Evolutionary conservation across 1,284 basidiomycete species (phyloP).

Genomic region (Papiliotrema terrestris): DNA sequence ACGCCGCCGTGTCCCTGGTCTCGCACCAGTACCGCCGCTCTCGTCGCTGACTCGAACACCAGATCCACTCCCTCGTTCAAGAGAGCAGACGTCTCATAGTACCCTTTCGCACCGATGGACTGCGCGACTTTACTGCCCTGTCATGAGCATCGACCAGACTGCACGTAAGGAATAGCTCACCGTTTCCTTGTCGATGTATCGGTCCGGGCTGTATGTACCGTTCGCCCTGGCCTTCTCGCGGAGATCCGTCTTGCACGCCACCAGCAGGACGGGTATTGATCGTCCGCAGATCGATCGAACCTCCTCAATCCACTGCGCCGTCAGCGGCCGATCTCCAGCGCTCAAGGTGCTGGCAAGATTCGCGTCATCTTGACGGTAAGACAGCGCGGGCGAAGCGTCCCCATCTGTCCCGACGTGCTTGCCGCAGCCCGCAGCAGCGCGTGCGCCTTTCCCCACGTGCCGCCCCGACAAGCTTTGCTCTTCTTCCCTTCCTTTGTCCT

Average conservation of each 20-base stretch:
- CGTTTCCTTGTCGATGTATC: slow-evolving; percentile 47
- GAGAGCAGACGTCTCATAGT: slow-evolving; percentile 89
- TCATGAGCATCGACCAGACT: slow-evolving; percentile 7
- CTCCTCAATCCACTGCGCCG: slow-evolving; percentile 89
- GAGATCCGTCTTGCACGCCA: slow-evolving; percentile 51
- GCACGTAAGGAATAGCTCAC: slow-evolving; percentile 33
- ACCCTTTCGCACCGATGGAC: slow-evolving; percentile 79
- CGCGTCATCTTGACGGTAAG: too few relatives aligned
- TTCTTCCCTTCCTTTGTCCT: not conserved
- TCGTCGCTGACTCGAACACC: slow-evolving; percentile 89
- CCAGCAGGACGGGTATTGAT: slow-evolving; percentile 54
- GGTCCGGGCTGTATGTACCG: slow-evolving; percentile 42
- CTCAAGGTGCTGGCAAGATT: too few relatives aligned
- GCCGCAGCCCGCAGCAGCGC: too few relatives aligned
- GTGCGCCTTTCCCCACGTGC: too few relatives aligned
- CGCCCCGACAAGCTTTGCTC: too few relatives aligned
- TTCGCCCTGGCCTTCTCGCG: slow-evolving; percentile 54
- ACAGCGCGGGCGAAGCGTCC: too few relatives aligned
- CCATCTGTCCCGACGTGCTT: too few relatives aligned
- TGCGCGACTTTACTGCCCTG: slow-evolving; percentile 72
- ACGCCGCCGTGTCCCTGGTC: slow-evolving; percentile 57
- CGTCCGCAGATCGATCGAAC: slow-evolving; percentile 83
- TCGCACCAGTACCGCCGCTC: slow-evolving; percentile 89
- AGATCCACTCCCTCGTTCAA: slow-evolving; percentile 91
- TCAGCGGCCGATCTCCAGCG: too few relatives aligned